Conservation (phyloP, 108 stramenopile species). For the Cyclostephanos invisitatus region DNA sequence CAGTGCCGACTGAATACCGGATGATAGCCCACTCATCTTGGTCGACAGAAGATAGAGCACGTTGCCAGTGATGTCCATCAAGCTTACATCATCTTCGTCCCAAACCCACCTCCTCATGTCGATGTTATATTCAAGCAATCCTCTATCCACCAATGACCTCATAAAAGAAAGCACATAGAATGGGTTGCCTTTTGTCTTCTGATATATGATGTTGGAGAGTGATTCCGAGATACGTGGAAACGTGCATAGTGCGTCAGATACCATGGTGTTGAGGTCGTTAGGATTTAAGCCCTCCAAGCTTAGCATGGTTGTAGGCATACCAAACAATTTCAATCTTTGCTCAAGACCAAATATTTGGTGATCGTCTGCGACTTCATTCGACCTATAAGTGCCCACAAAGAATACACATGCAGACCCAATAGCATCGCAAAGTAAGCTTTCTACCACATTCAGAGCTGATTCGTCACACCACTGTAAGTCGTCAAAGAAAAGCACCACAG, state of each 20-base stretch:
- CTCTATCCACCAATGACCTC: no score
- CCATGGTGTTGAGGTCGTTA: slow-evolving; percentile 32
- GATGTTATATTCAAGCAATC: no score
- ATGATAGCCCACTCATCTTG: slow-evolving; percentile 24
- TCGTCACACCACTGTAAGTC: no score
- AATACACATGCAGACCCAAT: slow-evolving; percentile 23
- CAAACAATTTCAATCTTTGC: slow-evolving; percentile 6
- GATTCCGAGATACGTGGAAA: no score
- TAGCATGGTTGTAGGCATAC: slow-evolving; percentile 12
- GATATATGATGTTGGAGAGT: slow-evolving; percentile 22
- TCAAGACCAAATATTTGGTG: no score
- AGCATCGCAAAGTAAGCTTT: slow-evolving; percentile 31
- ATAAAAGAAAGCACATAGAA: slow-evolving; percentile 31
- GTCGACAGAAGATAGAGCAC: no score
- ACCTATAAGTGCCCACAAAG: slow-evolving; percentile 34
- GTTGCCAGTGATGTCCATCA: slow-evolving; percentile 33
- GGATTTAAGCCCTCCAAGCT: no score
- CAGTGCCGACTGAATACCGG: not conserved
- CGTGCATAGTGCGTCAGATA: no score
- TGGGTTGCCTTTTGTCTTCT: slow-evolving; percentile 43
- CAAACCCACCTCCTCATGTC: no score
- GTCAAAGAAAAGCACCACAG: no score
- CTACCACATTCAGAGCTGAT: slow-evolving; percentile 31
- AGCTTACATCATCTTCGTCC: no score
- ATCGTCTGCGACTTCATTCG: slow-evolving; percentile 31